These are phyloP conservation scores for Hygrophoropsis aurantiaca DNA, from an alignment of 768 basidiomycete genomes.

Conservation along the genomic window DNA sequence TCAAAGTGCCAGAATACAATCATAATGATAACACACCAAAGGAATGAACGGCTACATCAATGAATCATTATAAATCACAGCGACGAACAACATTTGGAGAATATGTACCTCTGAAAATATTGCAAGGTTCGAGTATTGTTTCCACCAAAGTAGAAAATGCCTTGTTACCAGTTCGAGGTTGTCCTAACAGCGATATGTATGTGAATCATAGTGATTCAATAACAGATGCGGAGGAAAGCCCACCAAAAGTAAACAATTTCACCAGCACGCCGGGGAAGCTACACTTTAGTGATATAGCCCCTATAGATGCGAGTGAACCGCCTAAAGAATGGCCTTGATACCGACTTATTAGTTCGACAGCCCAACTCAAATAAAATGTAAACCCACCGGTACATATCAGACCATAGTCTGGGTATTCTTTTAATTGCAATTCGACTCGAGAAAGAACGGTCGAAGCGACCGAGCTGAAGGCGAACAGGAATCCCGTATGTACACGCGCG, in stretches of 20 bases:
- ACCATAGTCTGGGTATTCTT: conserved; percentile 30
- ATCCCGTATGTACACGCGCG: conserved; percentile 36
- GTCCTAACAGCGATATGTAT: conserved; percentile 34
- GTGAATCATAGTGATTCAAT: not conserved
- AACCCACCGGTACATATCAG: conserved; percentile 32
- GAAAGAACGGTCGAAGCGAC: conserved; percentile 30
- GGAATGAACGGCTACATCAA: conserved; percentile 40
- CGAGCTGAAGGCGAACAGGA: conserved; percentile 35
- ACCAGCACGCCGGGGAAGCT: conserved; percentile 25
- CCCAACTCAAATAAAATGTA: no score
- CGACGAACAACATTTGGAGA: not conserved
- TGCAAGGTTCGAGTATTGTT: conserved; percentile 30
- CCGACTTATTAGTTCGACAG: conserved; percentile 7
- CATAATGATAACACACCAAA: conserved; percentile 29
- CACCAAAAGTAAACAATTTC: conserved; percentile 47
- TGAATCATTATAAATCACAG: not conserved
- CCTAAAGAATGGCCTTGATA: conserved; percentile 42
- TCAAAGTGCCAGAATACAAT: not conserved
- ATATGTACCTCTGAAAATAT: conserved; percentile 42
- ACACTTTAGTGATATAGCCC: conserved; percentile 31
- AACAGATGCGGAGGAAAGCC: conserved; percentile 2
- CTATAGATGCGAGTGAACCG: conserved; percentile 40
- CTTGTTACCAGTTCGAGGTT: conserved; percentile 47
- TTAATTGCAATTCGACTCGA: conserved; percentile 29
- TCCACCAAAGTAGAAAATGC: conserved; percentile 43